Base-by-base conservation (phyloP, 495 filamentous ascomycete genomes). In the Penicillium antarcticum region DNA sequence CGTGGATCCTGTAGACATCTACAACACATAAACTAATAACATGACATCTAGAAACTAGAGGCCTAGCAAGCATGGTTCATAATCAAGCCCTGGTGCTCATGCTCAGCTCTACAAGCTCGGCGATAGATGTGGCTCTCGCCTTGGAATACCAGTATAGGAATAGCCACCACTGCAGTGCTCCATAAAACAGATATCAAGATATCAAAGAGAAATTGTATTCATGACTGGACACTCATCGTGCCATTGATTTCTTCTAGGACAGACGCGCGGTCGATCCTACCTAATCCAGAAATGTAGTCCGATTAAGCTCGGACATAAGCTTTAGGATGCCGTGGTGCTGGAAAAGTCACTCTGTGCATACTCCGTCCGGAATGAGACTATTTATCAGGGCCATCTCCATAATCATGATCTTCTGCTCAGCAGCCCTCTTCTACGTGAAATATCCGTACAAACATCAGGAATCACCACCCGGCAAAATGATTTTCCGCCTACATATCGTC, bases 401-500 rank as follows among this genome's bases (percentile, higher is more conserved):
- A 7, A 29, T 29, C 5, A 29, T 42, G n/a, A 2, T n/a, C 21
- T n/a, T 42, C 39, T 6, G 6, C n/a, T 24, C 19, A n/a, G 13
- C 23, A 12, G 0, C 13, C 7, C 10, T 42, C 2, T 42, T 24
- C 5, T 26, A 42, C 21, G 18, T 42, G 26, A 29, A 29, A 29
- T 29, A 29, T 29, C 26, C n/a, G 9, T 19, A 12, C 42, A 44
- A 19, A 12, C 26, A 14, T 2, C 38, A 12, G 13, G 11, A 23
- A 24, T 13, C 17, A 10, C 1, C 3, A 4, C 17, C 4, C 10
- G 9, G 14, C 26, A n/a, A 21, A 44, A 44, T 44, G 42, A 12
- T 29, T 21, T 53, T 45, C 40, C 49, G 49, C 3, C 45, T 57
- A 16, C 55, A 57, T 40, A 26, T 58, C 19, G n/a, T 58, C 14